Evolutionary conservation across 345 rosid species (phyloP).

Genomic region (Lepidium africanum): DNA sequence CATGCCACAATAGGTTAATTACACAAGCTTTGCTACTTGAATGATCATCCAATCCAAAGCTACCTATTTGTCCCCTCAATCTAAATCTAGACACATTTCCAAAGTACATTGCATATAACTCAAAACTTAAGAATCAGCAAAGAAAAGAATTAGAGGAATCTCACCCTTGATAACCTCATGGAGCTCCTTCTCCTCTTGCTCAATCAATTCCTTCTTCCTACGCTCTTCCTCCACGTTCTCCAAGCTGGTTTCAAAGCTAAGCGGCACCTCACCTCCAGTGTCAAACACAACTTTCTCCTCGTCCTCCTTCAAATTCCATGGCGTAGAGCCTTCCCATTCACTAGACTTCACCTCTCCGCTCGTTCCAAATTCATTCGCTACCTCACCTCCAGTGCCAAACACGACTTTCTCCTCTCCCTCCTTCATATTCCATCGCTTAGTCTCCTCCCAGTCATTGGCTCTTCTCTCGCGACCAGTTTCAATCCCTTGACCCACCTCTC

Average conservation of each 20-base stretch:
- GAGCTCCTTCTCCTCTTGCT: conserved; percentile 59
- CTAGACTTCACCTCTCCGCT: conserved; percentile 1
- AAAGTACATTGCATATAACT: background rate
- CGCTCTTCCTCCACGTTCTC: conserved; percentile 26
- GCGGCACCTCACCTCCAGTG: conserved; percentile 20
- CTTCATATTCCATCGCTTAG: conserved; percentile 40
- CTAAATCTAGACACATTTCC: background rate
- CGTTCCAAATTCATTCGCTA: background rate
- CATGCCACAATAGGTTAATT: background rate
- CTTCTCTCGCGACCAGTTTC: background rate
- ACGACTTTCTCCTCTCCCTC: conserved; percentile 35
- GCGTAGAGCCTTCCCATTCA: conserved; percentile 23
- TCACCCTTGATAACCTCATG: conserved; percentile 52
- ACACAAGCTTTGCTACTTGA: background rate
- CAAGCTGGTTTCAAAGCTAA: conserved; percentile 6
- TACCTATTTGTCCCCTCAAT: background rate
- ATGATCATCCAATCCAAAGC: background rate
- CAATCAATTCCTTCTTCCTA: conserved; percentile 37
- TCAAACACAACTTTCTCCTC: conserved; percentile 40
- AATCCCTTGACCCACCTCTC: background rate
- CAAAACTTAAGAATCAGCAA: background rate
- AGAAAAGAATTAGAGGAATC: background rate
- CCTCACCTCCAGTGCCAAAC: conserved; percentile 33
- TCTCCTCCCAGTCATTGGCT: background rate
- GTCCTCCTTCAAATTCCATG: conserved; percentile 48